These are phyloP conservation scores for Boletus subcaerulescens DNA, from an alignment of 768 basidiomycete species.

Conservation along the genomic window DNA sequence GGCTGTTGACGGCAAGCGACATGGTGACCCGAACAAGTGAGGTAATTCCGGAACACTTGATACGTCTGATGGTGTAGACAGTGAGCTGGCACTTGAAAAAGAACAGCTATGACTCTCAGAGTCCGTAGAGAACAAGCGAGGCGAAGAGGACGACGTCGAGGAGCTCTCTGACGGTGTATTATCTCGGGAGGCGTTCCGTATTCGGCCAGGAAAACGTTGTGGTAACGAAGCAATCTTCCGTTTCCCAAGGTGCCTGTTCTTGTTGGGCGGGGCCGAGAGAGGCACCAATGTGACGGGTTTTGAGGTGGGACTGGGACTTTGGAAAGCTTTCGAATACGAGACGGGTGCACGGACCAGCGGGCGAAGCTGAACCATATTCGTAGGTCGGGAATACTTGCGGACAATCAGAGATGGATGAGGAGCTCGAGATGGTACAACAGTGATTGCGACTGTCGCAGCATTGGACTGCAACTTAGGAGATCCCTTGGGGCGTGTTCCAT, in stretches of 20 bases:
- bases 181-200: neutral
- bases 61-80: constrained; percentile 1
- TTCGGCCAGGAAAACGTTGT: neutral
- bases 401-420: constrained; percentile 16
- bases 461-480: neutral
- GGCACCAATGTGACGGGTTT: constrained; percentile 12
- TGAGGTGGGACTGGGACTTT: neutral
- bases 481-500: neutral
- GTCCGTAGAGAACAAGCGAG: constrained; percentile 1
- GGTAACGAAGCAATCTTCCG: constrained; percentile 11
- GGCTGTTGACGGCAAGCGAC: neutral
- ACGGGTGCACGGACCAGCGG: neutral
- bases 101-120: neutral
- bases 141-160: constrained; percentile 2
- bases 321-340: neutral
- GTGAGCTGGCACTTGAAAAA: neutral
- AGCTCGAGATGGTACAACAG: constrained; percentile 12
- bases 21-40: neutral
- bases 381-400: neutral
- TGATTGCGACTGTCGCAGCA: constrained; percentile 18
- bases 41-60: neutral
- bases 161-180: constrained; percentile 7
- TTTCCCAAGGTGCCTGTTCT: neutral
- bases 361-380: neutral
- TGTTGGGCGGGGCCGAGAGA: neutral